Evolutionary conservation across 1,284 basidiomycete species (phyloP).

Genomic region (Grifola frondosa): DNA sequence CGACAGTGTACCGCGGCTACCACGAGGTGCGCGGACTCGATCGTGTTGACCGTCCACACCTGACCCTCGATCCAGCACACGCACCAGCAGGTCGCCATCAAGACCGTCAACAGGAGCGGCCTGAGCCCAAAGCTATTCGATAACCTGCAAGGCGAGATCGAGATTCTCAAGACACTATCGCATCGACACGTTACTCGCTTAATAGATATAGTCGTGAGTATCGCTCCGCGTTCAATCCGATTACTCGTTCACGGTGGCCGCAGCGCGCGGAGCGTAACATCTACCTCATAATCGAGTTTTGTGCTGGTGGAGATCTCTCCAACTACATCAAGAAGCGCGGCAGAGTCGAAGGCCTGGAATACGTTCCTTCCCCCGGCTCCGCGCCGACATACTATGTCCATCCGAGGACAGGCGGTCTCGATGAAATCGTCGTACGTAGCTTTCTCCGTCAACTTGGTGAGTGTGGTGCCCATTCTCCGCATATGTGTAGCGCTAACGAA

Average conservation of each 20-base stretch:
- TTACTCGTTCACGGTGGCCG: neutral
- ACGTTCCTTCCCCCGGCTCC: conserved; percentile 63
- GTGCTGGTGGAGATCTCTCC: conserved; percentile 92
- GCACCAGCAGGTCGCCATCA: conserved; percentile 84
- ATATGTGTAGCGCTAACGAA: conserved; percentile 6
- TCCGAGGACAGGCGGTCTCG: conserved; percentile 86
- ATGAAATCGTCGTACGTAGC: conserved; percentile 88
- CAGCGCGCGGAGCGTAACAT: conserved; percentile 92
- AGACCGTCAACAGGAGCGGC: conserved; percentile 89
- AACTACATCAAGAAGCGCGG: conserved; percentile 96
- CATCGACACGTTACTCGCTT: conserved; percentile 94
- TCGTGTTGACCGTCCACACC: neutral
- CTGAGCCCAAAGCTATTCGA: conserved; percentile 93
- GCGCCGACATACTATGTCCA: conserved; percentile 86
- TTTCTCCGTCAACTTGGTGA: conserved; percentile 90
- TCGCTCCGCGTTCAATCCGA: neutral
- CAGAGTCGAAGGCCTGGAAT: conserved; percentile 82
- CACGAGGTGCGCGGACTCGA: conserved; percentile 62
- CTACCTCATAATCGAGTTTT: conserved; percentile 98
- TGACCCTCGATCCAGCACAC: conserved; percentile 54
- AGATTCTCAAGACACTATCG: conserved; percentile 91
- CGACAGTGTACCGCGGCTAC: conserved; percentile 93
- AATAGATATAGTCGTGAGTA: conserved; percentile 83
- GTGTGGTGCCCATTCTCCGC: conserved; percentile 26
- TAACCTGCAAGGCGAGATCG: conserved; percentile 96